Evolutionary conservation across 2,329 filamentous ascomycete genomes (phyloP).

Genomic region (Cryphonectria parasitica): DNA sequence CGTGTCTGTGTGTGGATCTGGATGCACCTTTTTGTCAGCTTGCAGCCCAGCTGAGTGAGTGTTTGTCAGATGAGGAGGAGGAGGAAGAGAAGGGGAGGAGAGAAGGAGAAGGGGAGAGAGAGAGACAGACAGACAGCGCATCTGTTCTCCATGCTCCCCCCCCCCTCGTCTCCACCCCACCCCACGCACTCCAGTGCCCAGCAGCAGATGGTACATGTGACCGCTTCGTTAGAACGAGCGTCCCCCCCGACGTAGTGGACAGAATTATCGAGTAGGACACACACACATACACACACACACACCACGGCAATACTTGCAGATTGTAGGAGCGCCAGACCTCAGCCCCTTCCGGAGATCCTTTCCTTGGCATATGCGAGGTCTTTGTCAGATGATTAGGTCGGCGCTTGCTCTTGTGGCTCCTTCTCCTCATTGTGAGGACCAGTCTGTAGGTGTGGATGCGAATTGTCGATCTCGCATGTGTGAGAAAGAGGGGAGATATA

Average conservation of each 20-base stretch:
- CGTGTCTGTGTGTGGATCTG: neutral
- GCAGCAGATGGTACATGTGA: slow-evolving; percentile 1
- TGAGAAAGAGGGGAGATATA: neutral
- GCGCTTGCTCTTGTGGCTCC: neutral
- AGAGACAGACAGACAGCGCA: neutral
- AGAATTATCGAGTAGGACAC: neutral
- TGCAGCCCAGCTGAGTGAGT: slow-evolving; percentile 22
- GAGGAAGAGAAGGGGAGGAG: too few relatives aligned
- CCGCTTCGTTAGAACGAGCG: neutral
- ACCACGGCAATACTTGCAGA: slow-evolving; percentile 9
- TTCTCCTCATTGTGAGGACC: neutral
- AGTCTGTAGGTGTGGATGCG: neutral
- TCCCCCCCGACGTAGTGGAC: neutral
- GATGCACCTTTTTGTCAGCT: neutral
- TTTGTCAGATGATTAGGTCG: slow-evolving; percentile 5
- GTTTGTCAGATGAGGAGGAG: neutral
- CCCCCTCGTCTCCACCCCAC: neutral
- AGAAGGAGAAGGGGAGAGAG: too few relatives aligned
- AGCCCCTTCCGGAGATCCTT: neutral
- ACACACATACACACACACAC: neutral
- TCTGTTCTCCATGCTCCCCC: neutral
- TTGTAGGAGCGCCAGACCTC: slow-evolving; percentile 14
- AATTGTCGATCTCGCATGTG: neutral
- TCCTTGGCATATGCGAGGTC: neutral
- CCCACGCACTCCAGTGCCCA: neutral